Conservation (phyloP, 768 basidiomycete genomes). For the Russula sp. region DNA sequence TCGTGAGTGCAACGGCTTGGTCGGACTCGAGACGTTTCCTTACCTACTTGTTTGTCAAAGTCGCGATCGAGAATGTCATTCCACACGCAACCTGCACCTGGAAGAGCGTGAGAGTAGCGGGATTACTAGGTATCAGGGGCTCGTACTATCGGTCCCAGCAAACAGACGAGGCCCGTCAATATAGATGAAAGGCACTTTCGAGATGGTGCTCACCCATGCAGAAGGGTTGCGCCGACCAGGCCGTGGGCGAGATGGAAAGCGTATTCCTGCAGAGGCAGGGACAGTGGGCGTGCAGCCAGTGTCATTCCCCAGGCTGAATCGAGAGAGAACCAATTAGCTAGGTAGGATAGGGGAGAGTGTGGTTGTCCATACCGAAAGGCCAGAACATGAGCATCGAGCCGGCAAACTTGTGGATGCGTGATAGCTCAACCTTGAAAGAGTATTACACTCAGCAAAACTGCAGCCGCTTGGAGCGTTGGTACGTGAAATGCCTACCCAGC, state of each 20-base stretch:
- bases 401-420: conserved; percentile 27
- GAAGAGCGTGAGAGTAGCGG: neutral
- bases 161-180: neutral
- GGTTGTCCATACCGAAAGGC: conserved; percentile 18
- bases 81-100: conserved; percentile 14
- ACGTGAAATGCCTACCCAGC: neutral
- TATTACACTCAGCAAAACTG: neutral
- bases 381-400: conserved; percentile 26
- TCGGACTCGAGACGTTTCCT: neutral
- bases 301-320: conserved; percentile 23
- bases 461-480: neutral
- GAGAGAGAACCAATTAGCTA: neutral
- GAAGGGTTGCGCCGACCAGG: conserved; percentile 3
- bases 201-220: neutral
- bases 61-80: conserved; percentile 20
- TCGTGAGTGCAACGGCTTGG: neutral
- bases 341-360: neutral
- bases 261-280: conserved; percentile 11
- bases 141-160: neutral
- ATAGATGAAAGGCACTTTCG: neutral
- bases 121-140: neutral
- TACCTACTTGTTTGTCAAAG: conserved; percentile 22
- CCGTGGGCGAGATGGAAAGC: conserved; percentile 1
- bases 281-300: conserved; percentile 23
- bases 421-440: conserved; percentile 13